Evolutionary conservation across 192 early-diverging fungal species (phyloP), one percentile per base, ranked within the genome.

Genomic region (Chytriomyces confervae): DNA sequence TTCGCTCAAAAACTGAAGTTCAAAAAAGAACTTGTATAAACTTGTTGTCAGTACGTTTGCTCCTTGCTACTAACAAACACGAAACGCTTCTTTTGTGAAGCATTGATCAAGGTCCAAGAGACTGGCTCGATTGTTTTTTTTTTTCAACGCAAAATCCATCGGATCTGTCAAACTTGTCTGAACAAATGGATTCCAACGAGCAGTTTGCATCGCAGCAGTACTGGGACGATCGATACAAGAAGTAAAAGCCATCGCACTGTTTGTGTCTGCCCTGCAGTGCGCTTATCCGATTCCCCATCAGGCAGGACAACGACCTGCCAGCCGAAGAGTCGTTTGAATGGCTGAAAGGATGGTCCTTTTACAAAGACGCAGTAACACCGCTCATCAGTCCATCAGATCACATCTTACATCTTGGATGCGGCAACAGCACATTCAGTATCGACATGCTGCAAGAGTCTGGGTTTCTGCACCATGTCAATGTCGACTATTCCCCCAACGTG

Each of bases 331-430:
- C 89, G 0, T 96, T 94, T 81, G 95, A 96, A 85, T 96, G 95
- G 94, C 95, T 95, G 83, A 94, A 94, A 81, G 92, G 90, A 20
- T 95, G 74, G 74, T 51, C 62, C 18, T 76, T 76, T 44, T 76
- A 76, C 36, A 24, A 10, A 9, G 20, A 24, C 8, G 92, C 84
- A 79, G 83, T 66, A 91, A 94, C 46, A 91, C 93, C 83, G 83
- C 84, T 65, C 92, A 94, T 61, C 77, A 92, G 53, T 79, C 95
- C 23, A 81, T 79, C 67, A 61, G 83, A 76, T 70, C 84, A 44
- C 85, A 91, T 96, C 62, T 80, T 96, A 72, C 93, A 95, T 91
- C 86, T 95, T 2, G 95, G 95, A 18, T 94, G 93, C 70, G 94
- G 95, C n/a, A 95, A 96, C 78, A 91, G 90, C 44, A 91, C 84